These are phyloP conservation scores for Annulohypoxylon truncatum DNA, from an alignment of 2,329 filamentous ascomycete species.

Conservation along the genomic window DNA sequence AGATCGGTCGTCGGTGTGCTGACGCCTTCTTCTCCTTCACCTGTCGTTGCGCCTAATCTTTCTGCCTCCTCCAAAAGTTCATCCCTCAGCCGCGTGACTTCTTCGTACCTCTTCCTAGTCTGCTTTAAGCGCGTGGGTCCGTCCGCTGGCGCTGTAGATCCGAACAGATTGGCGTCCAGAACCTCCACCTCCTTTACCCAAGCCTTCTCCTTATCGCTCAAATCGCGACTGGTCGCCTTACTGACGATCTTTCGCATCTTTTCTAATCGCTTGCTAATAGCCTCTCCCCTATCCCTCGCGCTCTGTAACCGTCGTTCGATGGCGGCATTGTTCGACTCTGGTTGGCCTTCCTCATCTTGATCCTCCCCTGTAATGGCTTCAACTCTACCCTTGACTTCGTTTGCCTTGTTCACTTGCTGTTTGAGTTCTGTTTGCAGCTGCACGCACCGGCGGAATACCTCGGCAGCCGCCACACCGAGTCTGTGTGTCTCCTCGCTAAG, in stretches of 20 bases:
- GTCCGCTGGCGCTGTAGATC: conserved; percentile 48
- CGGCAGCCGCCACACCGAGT: conserved; percentile 75
- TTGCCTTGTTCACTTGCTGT: conserved; percentile 74
- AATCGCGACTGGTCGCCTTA: conserved; percentile 60
- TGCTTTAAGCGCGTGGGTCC: conserved; percentile 58
- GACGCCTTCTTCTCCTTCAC: conserved; percentile 46
- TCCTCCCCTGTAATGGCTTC: conserved; percentile 73
- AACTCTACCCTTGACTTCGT: conserved; percentile 73
- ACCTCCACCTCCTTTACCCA: conserved; percentile 59
- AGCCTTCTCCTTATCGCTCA: conserved; percentile 71
- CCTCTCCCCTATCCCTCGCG: conserved; percentile 60
- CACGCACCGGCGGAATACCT: conserved; percentile 78
- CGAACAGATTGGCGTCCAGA: conserved; percentile 56
- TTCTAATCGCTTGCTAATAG: conserved; percentile 65
- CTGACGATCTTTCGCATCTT: conserved; percentile 55
- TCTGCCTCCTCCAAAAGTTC: conserved; percentile 65
- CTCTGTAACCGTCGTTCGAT: conserved; percentile 66
- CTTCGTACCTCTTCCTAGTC: conserved; percentile 67
- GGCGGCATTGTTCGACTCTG: conserved; percentile 65
- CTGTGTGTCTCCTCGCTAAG: conserved; percentile 76
- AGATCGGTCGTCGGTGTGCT: conserved; percentile 56
- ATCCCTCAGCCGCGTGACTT: conserved; percentile 65
- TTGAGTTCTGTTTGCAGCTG: conserved; percentile 74
- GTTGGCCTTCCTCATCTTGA: conserved; percentile 60
- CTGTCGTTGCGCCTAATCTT: conserved; percentile 51